These are phyloP conservation scores for Fraxinus excelsior DNA, from an alignment of 257 asterid genomes.

Conservation along the genomic window DNA sequence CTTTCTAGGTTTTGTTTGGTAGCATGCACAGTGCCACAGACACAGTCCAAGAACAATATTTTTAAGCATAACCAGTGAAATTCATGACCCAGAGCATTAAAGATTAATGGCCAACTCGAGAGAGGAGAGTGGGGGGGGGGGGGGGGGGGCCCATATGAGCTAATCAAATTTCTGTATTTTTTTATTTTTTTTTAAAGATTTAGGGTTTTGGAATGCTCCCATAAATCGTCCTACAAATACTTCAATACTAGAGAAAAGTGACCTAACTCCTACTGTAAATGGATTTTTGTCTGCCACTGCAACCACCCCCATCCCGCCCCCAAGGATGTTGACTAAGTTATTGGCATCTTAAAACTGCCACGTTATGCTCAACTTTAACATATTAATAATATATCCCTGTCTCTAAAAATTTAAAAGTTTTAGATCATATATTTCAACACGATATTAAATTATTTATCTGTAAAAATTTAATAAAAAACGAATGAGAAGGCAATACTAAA, in stretches of 20 bases:
- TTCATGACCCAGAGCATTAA: conserved; percentile 24
- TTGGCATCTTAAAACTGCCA: background rate
- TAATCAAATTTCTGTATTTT: conserved; percentile 16
- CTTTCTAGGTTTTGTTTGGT: conserved; percentile 34
- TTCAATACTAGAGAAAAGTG: conserved; percentile 23
- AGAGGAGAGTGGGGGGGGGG: conserved; percentile 15
- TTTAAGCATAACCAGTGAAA: conserved; percentile 15
- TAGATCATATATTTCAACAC: too few relatives aligned
- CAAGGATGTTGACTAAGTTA: conserved; percentile 6
- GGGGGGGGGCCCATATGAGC: conserved; percentile 36
- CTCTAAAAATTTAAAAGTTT: too few relatives aligned
- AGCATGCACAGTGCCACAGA: conserved; percentile 13
- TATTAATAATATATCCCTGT: too few relatives aligned
- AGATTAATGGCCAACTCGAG: conserved; percentile 2
- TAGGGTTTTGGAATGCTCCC: conserved; percentile 20
- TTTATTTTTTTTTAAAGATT: background rate
- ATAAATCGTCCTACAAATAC: background rate
- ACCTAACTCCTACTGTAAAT: conserved; percentile 28
- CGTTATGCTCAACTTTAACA: background rate
- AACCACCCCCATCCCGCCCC: background rate
- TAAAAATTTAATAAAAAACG: too few relatives aligned
- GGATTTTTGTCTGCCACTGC: conserved; percentile 33
- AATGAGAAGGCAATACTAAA: too few relatives aligned
- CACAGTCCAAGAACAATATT: background rate
- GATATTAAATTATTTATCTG: too few relatives aligned